Conservation (phyloP, 2,329 filamentous ascomycete species). For the Colletotrichum liaoningense region DNA sequence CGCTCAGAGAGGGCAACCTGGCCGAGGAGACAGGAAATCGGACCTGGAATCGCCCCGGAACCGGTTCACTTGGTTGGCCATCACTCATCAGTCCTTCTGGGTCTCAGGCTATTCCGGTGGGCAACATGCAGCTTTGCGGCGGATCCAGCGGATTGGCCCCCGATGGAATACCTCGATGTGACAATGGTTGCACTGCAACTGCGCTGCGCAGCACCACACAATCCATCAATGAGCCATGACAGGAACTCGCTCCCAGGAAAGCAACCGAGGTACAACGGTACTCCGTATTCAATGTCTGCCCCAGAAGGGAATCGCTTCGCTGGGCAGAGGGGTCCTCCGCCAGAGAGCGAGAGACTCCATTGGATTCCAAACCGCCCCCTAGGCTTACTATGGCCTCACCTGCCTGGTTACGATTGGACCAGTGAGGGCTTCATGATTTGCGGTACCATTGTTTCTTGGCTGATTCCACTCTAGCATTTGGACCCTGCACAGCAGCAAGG, state of each 20-base stretch:
- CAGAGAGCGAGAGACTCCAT: background rate
- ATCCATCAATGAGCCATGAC: background rate
- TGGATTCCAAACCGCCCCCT: background rate
- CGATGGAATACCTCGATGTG: slow-evolving; percentile 6
- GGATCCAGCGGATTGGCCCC: slow-evolving; percentile 26
- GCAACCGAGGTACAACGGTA: slow-evolving; percentile 7
- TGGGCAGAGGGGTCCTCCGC: background rate
- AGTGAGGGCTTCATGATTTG: slow-evolving; percentile 24
- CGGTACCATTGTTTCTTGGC: slow-evolving; percentile 30
- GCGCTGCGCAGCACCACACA: background rate
- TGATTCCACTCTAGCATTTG: slow-evolving; percentile 31
- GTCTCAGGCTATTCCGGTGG: slow-evolving; percentile 31
- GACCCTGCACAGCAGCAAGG: slow-evolving; percentile 31
- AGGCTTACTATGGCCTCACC: slow-evolving; percentile 15
- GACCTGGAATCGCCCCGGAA: background rate
- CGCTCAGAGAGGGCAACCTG: slow-evolving; percentile 10
- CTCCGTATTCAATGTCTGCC: background rate
- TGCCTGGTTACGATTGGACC: slow-evolving; percentile 23
- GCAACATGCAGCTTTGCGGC: slow-evolving; percentile 28
- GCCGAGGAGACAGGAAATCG: slow-evolving; percentile 2
- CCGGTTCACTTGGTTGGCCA: slow-evolving; percentile 3
- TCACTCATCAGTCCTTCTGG: slow-evolving; percentile 9
- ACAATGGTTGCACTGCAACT: slow-evolving; percentile 22
- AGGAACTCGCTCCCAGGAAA: background rate
- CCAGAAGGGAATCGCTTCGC: background rate